Conservation (phyloP, 371 early-diverging fungal genomes). For the Mucor lusitanicus region DNA sequence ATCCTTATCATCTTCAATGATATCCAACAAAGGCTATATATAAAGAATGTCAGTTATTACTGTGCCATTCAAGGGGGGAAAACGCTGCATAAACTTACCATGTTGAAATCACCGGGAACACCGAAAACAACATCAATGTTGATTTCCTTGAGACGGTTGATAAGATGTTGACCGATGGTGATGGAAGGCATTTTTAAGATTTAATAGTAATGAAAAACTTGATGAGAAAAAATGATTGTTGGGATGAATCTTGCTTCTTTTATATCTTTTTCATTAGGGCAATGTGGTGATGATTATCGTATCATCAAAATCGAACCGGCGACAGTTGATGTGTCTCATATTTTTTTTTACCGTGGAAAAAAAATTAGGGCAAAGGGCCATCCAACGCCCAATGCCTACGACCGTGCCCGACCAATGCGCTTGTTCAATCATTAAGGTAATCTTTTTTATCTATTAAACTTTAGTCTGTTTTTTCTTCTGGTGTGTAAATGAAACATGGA, state of each 20-base stretch:
- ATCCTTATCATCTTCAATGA: constrained; percentile 39
- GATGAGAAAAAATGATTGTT: not conserved
- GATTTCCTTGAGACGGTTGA: constrained; percentile 48
- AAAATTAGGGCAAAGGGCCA: not conserved
- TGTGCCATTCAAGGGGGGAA: constrained; percentile 25
- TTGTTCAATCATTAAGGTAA: constrained; percentile 10
- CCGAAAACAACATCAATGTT: constrained; percentile 46
- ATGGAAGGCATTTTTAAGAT: constrained; percentile 16
- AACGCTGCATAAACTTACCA: constrained; percentile 23
- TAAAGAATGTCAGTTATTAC: not conserved
- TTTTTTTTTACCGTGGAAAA: constrained; percentile 1
- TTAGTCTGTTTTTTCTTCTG: not conserved
- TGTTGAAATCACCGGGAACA: constrained; percentile 52
- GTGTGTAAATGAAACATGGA: constrained; percentile 1
- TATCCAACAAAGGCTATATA: constrained; percentile 24
- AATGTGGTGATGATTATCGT: constrained; percentile 4
- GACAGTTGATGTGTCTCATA: constrained; percentile 3
- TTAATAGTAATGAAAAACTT: not conserved
- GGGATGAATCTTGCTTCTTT: not conserved
- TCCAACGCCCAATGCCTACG: not conserved
- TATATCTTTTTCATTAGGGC: constrained; percentile 1
- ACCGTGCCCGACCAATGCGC: constrained; percentile 8
- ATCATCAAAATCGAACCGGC: constrained; percentile 13
- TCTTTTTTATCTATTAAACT: constrained; percentile 7
- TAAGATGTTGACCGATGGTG: constrained; percentile 36